Percentiles rank a stretch among this genome's conserved stretches.
Evolutionary conservation across 176 grass and related monocot species (phyloP).

Genomic region (Carex pumila): DNA sequence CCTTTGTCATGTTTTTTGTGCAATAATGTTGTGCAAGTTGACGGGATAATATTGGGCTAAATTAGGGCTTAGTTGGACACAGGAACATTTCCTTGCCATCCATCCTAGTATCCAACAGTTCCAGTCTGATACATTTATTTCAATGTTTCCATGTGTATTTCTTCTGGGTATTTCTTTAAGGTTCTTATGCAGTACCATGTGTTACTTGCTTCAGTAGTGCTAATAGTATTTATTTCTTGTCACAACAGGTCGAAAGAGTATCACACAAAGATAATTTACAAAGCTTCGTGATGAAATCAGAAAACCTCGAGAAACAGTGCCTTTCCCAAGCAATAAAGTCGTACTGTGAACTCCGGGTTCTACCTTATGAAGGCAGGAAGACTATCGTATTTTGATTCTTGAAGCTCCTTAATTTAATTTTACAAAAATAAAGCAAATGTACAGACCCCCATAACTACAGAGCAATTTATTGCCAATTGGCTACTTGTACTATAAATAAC

Average conservation of each 20-base stretch:
- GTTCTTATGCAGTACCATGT: background rate
- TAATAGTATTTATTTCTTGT: background rate
- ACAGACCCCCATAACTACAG: background rate
- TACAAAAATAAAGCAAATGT: conserved; percentile 18
- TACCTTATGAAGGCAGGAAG: conserved; percentile 73
- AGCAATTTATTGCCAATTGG: conserved; percentile 10
- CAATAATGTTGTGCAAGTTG: background rate
- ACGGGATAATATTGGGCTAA: background rate
- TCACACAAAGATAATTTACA: conserved; percentile 75
- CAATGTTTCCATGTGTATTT: background rate
- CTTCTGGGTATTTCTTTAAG: background rate
- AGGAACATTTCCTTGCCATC: background rate
- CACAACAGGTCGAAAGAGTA: conserved; percentile 70
- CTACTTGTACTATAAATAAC: conserved; percentile 7
- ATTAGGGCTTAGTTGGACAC: background rate
- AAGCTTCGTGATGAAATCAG: conserved; percentile 79
- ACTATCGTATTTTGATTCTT: conserved; percentile 79
- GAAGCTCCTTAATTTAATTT: conserved; percentile 4
- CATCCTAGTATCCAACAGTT: background rate
- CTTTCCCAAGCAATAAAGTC: conserved; percentile 80
- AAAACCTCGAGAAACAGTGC: conserved; percentile 93
- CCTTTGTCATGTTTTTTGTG: background rate
- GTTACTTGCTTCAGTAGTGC: background rate
- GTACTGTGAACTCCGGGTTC: conserved; percentile 79
- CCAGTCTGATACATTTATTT: background rate